Evolutionary conservation across 768 basidiomycete genomes (phyloP), one percentile per base, ranked within the genome.

Genomic region (Antrodiella citrinella): DNA sequence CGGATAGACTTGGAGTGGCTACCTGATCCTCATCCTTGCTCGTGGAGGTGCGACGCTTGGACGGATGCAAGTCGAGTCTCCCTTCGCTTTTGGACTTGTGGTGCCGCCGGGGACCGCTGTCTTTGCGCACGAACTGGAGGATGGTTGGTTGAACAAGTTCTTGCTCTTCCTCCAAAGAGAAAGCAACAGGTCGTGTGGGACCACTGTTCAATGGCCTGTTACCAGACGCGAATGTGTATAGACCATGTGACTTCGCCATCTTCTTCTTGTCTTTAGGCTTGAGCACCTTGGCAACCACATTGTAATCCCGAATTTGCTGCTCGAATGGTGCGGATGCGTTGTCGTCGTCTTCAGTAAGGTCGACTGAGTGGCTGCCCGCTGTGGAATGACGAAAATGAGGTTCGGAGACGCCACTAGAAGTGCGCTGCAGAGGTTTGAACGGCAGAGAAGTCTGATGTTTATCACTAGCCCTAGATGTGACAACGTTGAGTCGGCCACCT

Each of bases 401-500:
- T 35, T 15, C 30, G 7, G 30, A 35, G 7, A 15, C 30, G 7
- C 30, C 7, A 35, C 30, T 35, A 7, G 30, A 35, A 7, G 30
- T 35, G 15, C 30, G 7, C 7, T 7, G 30, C 30, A 7, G 30
- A 7, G 7, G 30, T 15, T 35, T 61, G 51, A 53, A 57, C 3
- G 54, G 49, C 4, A 62, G 50, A 2, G 51, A 35, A 0, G 56
- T 58, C 45, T 62, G 61, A 1, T 42, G 54, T 1, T 51, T 54
- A 21, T 48, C n/a, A 2, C 57, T 56, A 50, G 57, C 45, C 45
- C 62, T 59, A 55, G 58, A 21, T 57, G 60, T 55, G 56, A 62
- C 53, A 44, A 65, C 54, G 47, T 58, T 67, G 38, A 65, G 60
- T 23, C 57, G 62, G 18, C 40, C 47, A 57, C 62, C 48, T 41